Base-by-base conservation (phyloP, 1,139 yeast genomes). In the Scheffersomyces quercinus region DNA sequence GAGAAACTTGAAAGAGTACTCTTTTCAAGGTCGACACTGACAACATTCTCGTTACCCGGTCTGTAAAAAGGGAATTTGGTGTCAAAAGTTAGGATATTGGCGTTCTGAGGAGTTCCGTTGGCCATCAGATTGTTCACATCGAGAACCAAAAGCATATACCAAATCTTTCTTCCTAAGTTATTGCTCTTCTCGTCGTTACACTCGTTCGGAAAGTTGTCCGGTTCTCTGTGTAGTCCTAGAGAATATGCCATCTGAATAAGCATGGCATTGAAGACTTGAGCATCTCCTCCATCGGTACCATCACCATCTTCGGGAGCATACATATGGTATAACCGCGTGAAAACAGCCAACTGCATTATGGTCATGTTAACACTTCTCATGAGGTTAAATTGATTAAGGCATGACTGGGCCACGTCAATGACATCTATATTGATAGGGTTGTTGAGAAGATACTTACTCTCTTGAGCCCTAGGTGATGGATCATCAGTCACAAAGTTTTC, bases 221-320 rank as follows among this genome's bases (percentile, higher is more conserved):
- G 76, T n/a, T 75, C 78, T 35, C 81, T 58, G 53, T 79, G 67
- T 31, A 78, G 56, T 0, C 83, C 83, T 38, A 79, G 55, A 1
- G 73, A 60, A 36, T 65, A 65, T 0, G 80, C 79, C 65, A 70
- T 71, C 44, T 74, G 71, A 4, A 67, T 56, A 15, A 79, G 47
- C 42, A 73, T 51, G 0, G 77, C 75, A 37, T 62, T 67, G 50
- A 66, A 62, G 1, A 68, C 64, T 36, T 61, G 64, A 0, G 78
- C 67, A 49, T 75, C 82, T 0, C 73, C 73, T 2, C 77, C 75
- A 47, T 73, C 77, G 1, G 70, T 67, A 3, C 71, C 75, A 47
- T 73, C 76, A 5, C 82, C 81, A 51, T 78, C 82, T 52, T 78
- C 83, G 2, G 82, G 82, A 0, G 82, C 73, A 50, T 65, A 60